A percentile compares a stretch with the other conserved stretches of the same genome.
phyloP scores from a whole-genome alignment of 352 stramenopile species.

The Phytophthora megakarya region DNA sequence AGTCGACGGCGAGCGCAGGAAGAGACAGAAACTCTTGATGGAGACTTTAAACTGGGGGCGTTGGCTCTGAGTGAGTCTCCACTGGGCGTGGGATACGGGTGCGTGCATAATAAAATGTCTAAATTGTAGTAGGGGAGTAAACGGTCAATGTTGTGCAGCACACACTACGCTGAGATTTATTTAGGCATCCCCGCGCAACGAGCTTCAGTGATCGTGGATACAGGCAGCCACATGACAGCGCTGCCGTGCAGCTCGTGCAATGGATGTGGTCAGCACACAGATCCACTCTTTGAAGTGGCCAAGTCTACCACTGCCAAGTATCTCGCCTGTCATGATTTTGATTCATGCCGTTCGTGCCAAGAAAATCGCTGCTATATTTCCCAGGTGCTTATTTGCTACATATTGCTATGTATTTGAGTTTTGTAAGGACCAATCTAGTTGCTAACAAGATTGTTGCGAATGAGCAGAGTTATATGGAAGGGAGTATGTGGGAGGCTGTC shows the following conservation, averaged over 20 bases:
- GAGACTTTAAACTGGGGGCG: conserved; percentile 28
- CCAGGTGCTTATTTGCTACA: conserved; percentile 46
- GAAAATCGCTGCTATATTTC: conserved; percentile 74
- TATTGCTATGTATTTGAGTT: too few relatives aligned
- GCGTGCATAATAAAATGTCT: conserved; percentile 12
- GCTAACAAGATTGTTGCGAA: neutral
- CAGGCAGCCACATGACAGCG: conserved; percentile 80
- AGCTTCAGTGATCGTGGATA: conserved; percentile 87
- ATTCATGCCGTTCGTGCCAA: conserved; percentile 55
- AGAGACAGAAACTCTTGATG: neutral
- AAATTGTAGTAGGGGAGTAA: neutral
- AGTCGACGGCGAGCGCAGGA: conserved; percentile 46
- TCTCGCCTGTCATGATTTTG: conserved; percentile 60
- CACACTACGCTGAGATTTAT: conserved; percentile 86
- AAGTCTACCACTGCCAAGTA: conserved; percentile 83
- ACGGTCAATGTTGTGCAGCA: conserved; percentile 41
- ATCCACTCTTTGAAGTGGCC: conserved; percentile 69
- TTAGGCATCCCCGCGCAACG: conserved; percentile 77
- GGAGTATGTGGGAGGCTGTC: conserved; percentile 86
- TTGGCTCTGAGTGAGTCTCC: conserved; percentile 67
- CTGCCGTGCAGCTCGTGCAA: conserved; percentile 73
- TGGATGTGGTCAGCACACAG: conserved; percentile 75
- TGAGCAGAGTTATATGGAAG: conserved; percentile 82
- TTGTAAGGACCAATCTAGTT: neutral
- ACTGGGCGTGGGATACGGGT: conserved; percentile 74